Evolutionary conservation across 73 alveolate genomes (phyloP), one percentile per base, ranked within the genome.

Genomic region (Uronychia binucleata): DNA sequence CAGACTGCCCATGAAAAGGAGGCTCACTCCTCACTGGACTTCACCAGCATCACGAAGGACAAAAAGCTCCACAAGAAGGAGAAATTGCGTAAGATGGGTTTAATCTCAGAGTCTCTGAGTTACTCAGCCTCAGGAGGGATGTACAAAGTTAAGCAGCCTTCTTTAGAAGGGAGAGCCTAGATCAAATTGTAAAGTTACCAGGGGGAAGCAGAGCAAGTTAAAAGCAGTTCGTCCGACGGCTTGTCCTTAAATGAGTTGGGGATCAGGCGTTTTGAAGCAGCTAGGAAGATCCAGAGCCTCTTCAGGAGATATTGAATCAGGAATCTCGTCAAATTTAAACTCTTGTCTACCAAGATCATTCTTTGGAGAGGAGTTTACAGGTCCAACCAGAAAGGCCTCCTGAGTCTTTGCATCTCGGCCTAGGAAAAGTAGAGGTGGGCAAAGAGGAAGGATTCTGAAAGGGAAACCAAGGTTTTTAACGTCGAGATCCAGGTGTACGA

Each of bases 401-500:
- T 46, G n/a, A 5, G 19, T 19, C 67, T 46, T 19, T 46, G 67
- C 67, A 46, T 46, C 19, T 46, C 67, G 19, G 67, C 67, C 5
- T 46, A 46, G 19, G n/a, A 46, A 46, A 46, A 46, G 19, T 46
- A 19, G 67, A 46, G 67, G 67, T 46, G 67, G 67, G 67, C 67
- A 46, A 46, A 19, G 19, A 19, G 19, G n/a, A n/a, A n/a, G n/a
- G n/a, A n/a, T n/a, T n/a, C n/a, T n/a, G n/a, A n/a, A n/a, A n/a
- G n/a, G n/a, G n/a, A 19, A 5, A 11, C 5, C 67, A 46, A 46
- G 19, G 19, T 5, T 19, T 46, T 46, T 46, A 46, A 5, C 5
- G 67, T 46, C n/a, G 67, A 46, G 67, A 46, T 46, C 67, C 67
- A 46, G 67, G 67, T 46, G n/a, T 46, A 46, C 19, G 67, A 46